Evolutionary conservation across 192 early-diverging fungal species (phyloP), one percentile per base, ranked within the genome.

Genomic region (Coemansia umbellata): DNA sequence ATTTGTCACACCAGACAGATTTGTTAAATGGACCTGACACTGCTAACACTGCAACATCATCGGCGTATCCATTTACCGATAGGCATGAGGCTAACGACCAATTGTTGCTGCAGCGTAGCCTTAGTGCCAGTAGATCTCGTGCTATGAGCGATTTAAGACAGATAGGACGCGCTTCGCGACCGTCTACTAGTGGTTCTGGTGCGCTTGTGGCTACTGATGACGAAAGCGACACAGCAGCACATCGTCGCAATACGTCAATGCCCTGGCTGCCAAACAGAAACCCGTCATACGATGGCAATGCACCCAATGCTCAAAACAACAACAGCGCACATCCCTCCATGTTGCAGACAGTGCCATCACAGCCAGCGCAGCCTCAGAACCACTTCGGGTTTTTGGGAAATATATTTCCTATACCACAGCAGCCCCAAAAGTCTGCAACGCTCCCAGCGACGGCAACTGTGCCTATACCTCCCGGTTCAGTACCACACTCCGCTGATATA

Each of bases 191-290:
- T 10, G 53, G 35, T 0, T 19, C 23, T 30, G 49, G 30, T 4
- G 28, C 32, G 4, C 28, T 32, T 41, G 47, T 22, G n/a, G 28
- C 39, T 21, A 37, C 26, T 2, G 44, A 47, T 13, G 44, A 23
- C 0, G 33, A 23, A 24, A 15, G 28, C 22, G 30, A 17, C 5
- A 15, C 28, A 3, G 45, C 56, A 3, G 9, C 41, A 37, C 72
- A 75, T 27, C 54, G 66, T 24, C 65, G 72, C 8, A 69, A 75
- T 47, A 60, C 66, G 10, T 75, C 72, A 8, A 57, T 75, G 72
- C 72, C 70, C 0, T 74, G 70, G 70, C 1, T 53, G 7, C 43
- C 50, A 33, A 48, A 39, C 53, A 33, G 36, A 11, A 33, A 45
- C 3, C 0, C 23, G n/a, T 44, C 62, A 13, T 54, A 44, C 33